Percentiles rank a stretch among this genome's conserved stretches.
phyloP scores from a whole-genome alignment of 768 basidiomycete genomes.

The Clitopilus hobsonii region DNA sequence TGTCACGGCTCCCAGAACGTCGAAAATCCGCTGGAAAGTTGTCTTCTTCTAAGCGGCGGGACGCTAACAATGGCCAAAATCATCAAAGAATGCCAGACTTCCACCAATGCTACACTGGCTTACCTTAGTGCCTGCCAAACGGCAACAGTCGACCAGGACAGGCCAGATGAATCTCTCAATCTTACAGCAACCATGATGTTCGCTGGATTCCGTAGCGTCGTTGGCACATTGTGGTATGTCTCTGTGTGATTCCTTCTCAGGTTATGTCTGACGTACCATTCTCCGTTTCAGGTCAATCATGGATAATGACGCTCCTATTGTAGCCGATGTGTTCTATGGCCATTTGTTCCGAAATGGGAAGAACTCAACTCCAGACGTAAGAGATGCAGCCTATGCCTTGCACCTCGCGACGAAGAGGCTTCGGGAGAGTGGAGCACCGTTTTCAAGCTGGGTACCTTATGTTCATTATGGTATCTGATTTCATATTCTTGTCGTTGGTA shows the following conservation, averaged over 20 bases:
- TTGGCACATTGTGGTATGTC: slow-evolving; percentile 32
- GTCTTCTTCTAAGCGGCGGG: slow-evolving; percentile 10
- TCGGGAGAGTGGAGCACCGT: background rate
- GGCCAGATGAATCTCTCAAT: slow-evolving; percentile 25
- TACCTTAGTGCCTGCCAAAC: slow-evolving; percentile 7
- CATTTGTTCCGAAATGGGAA: slow-evolving; percentile 1
- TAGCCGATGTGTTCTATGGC: slow-evolving; percentile 5
- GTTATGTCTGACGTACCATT: too few species aligned
- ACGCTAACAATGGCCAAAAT: slow-evolving; percentile 3
- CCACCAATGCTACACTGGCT: slow-evolving; percentile 5
- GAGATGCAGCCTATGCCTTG: background rate
- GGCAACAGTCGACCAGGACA: slow-evolving; percentile 8
- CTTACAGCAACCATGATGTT: slow-evolving; percentile 24
- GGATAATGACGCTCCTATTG: slow-evolving; percentile 4
- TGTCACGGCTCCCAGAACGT: slow-evolving; percentile 21
- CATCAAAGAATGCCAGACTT: slow-evolving; percentile 6
- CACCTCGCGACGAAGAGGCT: slow-evolving; percentile 2
- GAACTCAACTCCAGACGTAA: background rate
- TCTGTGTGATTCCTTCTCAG: background rate
- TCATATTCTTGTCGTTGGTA: too few species aligned
- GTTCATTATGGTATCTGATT: slow-evolving; percentile 6
- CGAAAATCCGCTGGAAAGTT: slow-evolving; percentile 11
- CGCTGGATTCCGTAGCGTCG: slow-evolving; percentile 17
- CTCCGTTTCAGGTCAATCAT: slow-evolving; percentile 1
- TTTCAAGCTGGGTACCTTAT: background rate